Evolutionary conservation across 2,329 filamentous ascomycete species (phyloP), one percentile per base, ranked within the genome.

Genomic region (Diaporthe australafricana): DNA sequence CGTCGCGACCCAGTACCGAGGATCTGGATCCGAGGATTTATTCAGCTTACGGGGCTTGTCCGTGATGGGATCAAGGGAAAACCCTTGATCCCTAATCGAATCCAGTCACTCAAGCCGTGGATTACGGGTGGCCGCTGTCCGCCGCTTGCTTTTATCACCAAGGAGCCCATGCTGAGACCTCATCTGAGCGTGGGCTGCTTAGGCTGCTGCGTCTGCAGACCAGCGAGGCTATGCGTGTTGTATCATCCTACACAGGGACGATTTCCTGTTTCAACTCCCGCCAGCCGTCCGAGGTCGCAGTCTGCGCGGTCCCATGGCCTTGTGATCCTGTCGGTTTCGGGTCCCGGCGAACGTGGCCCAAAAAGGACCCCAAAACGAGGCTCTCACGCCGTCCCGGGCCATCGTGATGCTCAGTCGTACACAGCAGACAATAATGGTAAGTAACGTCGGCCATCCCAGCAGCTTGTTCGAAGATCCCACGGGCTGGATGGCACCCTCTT

Each of bases 261-360:
- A 32, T 57, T 38, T 56, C 48, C 22, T 65, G 68, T 57, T 57
- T 66, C 57, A 42, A 65, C 60, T 50, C 60, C 60, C 45, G 42
- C 22, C 52, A 53, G 27, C 68, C 68, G 71, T 50, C 68, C 63
- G 42, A 71, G 68, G 62, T 69, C 50, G 57, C 55, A 72, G 56
- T 65, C 30, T 57, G 50, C 55, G 66, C 48, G 32, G 56, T 71
- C 42, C 72, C 65, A 60, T 73, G 72, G 68, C 48, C 45, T 17
- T 53, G 22, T 68, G 30, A 55, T 45, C 62, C 72, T 71, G 72
- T 66, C 71, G 72, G 69, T 71, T 71, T 71, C 68, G 69, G 50
- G 55, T 53, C 69, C 45, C 63, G 55, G 72, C 45, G 56, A 57
- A 48, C 48, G 47, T 40, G 48, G 57, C 71, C 68, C 25, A 62